These are phyloP conservation scores for Tagetes patula DNA, from an alignment of 129 eudicot species.

Conservation along the genomic window DNA sequence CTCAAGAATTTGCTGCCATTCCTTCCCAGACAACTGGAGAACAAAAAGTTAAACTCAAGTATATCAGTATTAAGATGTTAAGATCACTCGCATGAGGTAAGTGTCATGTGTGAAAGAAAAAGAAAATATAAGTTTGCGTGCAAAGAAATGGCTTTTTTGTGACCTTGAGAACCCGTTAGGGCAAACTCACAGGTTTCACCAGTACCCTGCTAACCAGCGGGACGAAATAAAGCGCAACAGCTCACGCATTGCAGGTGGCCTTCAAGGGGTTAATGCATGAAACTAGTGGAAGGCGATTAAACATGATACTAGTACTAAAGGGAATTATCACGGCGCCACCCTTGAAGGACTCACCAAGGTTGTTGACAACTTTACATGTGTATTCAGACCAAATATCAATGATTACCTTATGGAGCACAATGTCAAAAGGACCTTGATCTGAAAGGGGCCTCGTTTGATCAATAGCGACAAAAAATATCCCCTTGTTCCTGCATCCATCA, in stretches of 20 bases:
- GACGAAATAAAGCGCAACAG: neutral
- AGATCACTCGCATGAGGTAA: neutral
- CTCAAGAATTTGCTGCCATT: slow-evolving; percentile 87
- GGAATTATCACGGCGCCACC: neutral
- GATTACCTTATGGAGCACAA: slow-evolving; percentile 83
- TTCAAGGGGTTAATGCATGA: neutral
- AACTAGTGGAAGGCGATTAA: neutral
- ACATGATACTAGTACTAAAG: no score
- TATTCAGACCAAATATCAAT: slow-evolving; percentile 27
- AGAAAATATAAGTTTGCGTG: slow-evolving; percentile 1
- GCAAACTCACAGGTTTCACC: neutral
- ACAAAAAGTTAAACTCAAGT: slow-evolving; percentile 3
- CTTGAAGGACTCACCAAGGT: neutral
- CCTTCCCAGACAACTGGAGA: slow-evolving; percentile 78
- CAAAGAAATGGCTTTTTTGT: slow-evolving; percentile 19
- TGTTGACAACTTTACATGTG: slow-evolving; percentile 18
- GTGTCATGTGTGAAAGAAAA: neutral
- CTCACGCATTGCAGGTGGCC: neutral
- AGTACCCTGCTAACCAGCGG: neutral
- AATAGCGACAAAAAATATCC: slow-evolving; percentile 88
- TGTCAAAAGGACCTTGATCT: slow-evolving; percentile 97
- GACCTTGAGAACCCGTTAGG: neutral
- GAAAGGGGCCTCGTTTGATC: slow-evolving; percentile 79
- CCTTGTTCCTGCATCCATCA: slow-evolving; percentile 69
- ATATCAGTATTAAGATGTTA: slow-evolving; percentile 15